Conservation (phyloP, 2,329 filamentous ascomycete genomes). For the Pochonia chlamydosporia region DNA sequence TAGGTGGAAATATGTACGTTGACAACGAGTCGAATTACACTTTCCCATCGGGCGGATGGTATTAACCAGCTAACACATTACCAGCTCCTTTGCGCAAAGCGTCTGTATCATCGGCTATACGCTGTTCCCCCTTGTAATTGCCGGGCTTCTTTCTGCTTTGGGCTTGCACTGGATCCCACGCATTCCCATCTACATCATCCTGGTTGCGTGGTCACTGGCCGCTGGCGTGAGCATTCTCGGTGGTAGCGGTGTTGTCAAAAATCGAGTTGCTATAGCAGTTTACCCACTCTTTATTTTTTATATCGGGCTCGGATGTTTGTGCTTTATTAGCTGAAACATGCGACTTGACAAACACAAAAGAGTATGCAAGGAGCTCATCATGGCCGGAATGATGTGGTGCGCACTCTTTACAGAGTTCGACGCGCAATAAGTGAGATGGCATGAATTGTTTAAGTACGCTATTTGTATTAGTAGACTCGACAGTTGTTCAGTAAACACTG, state of each 20-base stretch:
- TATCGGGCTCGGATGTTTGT: slow-evolving; percentile 84
- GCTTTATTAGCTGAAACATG: slow-evolving; percentile 77
- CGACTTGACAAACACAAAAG: not conserved
- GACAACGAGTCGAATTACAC: too few relatives aligned
- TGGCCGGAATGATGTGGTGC: not conserved
- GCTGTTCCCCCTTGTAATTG: slow-evolving; percentile 92
- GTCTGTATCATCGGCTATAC: slow-evolving; percentile 98
- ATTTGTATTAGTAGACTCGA: too few relatives aligned
- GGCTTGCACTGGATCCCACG: slow-evolving; percentile 72
- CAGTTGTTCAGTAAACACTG: too few relatives aligned
- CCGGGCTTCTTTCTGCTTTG: slow-evolving; percentile 80
- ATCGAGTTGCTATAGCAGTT: slow-evolving; percentile 87
- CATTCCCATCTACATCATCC: slow-evolving; percentile 83
- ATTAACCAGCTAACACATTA: not conserved
- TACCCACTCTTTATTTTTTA: slow-evolving; percentile 97
- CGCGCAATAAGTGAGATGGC: too few relatives aligned
- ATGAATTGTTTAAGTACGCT: too few relatives aligned
- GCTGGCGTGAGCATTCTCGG: slow-evolving; percentile 94
- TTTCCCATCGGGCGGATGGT: not conserved
- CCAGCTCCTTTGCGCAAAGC: slow-evolving; percentile 92
- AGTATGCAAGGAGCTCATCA: not conserved
- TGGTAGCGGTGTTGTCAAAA: slow-evolving; percentile 91
- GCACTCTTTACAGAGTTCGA: too few relatives aligned
- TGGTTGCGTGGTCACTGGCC: slow-evolving; percentile 88
- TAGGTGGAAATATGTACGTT: slow-evolving; percentile 94